Base-by-base conservation (phyloP, 1,139 yeast genomes). In the Taiozyma sp. region DNA sequence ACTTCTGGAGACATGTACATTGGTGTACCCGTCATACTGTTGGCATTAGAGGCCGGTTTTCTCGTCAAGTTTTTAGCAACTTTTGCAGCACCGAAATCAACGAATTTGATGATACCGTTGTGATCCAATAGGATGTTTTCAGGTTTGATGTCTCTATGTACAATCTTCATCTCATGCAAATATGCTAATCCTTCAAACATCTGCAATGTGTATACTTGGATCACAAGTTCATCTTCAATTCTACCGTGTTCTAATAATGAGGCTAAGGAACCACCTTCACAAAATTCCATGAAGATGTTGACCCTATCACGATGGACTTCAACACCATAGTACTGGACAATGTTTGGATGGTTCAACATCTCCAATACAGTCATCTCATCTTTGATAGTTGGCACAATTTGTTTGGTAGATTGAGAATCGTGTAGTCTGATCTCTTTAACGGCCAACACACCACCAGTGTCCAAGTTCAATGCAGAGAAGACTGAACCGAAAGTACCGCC, bases 1-100 rank as follows among this genome's bases (percentile, higher is more conserved):
- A 90, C 91, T 65, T 93, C 99, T 0, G 99, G 99, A 0, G 98
- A 89, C 99, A 93, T 93, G 69, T 93, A 93, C 98, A 93, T 93
- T 19, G 99, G 99, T 0, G 99, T 93, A 48, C 99, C 99, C 1
- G 96, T 89, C 84, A 92, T 83, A 46, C 67, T 70, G 47, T 62
- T 58, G 70, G 49, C 74, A 63, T 55, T 73, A 61, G 52, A 78
- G 62, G 54, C 70, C 62, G 46, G 64, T 57, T 51, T 65, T 51
- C 53, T 70, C 4, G 74, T 63, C 48, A 71, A 62, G 64, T 73
- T 64, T 77, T 74, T 54, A 2, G 96, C 96, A 19, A 92, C 96
- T 69, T 92, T 92, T 6, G 99, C 98, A 8, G 98, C 97, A 40
- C 99, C 99, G 66, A 93, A 93, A 70, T 93, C 98, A 51, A 92